Percentiles rank a stretch among this genome's conserved stretches.
phyloP scores from a whole-genome alignment of 2,329 filamentous ascomycete species.

The Plectosphaerella cucumerina region DNA sequence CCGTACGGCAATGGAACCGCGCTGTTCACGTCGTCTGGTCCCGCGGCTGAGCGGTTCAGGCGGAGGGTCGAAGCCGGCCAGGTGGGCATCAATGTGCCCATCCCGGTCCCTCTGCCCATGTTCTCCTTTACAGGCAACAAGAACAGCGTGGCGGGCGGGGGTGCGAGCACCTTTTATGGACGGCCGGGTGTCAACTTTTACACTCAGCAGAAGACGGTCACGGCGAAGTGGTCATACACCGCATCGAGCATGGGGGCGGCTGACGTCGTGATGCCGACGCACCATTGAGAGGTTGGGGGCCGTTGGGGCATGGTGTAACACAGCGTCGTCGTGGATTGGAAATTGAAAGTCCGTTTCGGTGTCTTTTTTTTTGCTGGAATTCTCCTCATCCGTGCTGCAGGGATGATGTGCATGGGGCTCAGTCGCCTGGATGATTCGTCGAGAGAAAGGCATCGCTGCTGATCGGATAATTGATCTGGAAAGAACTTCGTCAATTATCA shows the following conservation, averaged over 20 bases:
- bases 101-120: slow-evolving; percentile 20
- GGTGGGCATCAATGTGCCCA: slow-evolving; percentile 19
- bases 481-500: too few relatives aligned
- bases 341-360: too few relatives aligned
- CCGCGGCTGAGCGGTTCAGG: slow-evolving; percentile 25
- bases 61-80: slow-evolving; percentile 20
- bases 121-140: slow-evolving; percentile 45
- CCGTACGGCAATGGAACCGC: slow-evolving; percentile 29
- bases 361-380: too few relatives aligned
- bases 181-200: slow-evolving; percentile 68
- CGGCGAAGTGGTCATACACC: slow-evolving; percentile 51
- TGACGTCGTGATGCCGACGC: background rate
- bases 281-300: background rate
- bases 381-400: too few relatives aligned
- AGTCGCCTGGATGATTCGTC: too few relatives aligned
- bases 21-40: slow-evolving; percentile 26
- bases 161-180: slow-evolving; percentile 65
- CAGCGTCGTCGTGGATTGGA: too few relatives aligned
- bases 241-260: background rate
- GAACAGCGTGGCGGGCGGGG: slow-evolving; percentile 64
- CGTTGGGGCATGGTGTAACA: too few relatives aligned
- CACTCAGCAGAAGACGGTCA: slow-evolving; percentile 71
- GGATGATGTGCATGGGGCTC: too few relatives aligned
- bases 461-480: too few relatives aligned
- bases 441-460: too few relatives aligned